These are phyloP conservation scores for Lepidium didymum DNA, from an alignment of 345 rosid genomes.

Conservation along the genomic window DNA sequence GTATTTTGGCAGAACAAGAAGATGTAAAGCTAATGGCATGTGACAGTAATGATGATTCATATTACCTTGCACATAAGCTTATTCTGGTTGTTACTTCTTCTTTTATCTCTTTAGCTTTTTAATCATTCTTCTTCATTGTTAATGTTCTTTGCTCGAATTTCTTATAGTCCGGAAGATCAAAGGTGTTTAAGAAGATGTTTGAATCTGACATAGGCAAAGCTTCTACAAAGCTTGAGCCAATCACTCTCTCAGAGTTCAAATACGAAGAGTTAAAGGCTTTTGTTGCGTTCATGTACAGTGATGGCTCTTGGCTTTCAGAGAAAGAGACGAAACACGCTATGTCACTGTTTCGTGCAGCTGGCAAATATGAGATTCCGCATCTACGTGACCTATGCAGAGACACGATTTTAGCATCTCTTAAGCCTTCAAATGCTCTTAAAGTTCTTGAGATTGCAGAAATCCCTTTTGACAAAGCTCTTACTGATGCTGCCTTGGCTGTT, in stretches of 20 bases:
- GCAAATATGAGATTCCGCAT: too few species aligned
- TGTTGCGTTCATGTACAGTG: slow-evolving; percentile 5
- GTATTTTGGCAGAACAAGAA: not conserved
- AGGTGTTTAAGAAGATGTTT: not conserved
- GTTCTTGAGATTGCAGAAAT: not conserved
- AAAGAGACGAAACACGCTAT: too few species aligned
- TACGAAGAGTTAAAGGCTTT: not conserved
- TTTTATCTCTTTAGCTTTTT: not conserved
- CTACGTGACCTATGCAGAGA: too few species aligned
- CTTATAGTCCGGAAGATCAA: not conserved
- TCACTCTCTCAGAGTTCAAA: not conserved
- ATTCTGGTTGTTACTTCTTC: not conserved
- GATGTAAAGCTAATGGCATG: not conserved
- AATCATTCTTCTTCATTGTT: not conserved
- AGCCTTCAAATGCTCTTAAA: too few species aligned
- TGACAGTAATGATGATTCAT: not conserved
- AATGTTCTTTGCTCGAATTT: not conserved
- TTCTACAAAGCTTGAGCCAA: not conserved
- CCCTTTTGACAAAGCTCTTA: too few species aligned
- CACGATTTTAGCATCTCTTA: not conserved
- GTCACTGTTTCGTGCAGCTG: too few species aligned
- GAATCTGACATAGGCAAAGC: not conserved
- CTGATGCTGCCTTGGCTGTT: too few species aligned
- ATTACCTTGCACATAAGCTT: not conserved
- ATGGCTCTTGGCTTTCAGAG: not conserved